Base-by-base conservation (phyloP, 352 stramenopile genomes). In the Blastocystis sp. region DNA sequence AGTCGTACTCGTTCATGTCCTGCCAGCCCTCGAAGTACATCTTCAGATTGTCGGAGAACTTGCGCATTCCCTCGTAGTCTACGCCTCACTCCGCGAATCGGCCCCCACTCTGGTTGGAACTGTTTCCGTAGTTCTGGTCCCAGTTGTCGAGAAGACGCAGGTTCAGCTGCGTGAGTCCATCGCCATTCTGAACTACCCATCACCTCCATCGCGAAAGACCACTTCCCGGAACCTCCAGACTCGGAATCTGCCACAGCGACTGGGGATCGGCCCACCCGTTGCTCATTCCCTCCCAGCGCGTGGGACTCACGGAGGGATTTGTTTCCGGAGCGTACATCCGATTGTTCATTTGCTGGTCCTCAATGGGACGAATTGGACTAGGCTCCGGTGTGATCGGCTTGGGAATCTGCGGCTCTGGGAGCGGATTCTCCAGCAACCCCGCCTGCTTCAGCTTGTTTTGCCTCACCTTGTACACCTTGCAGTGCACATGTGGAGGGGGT, bases 381-480 rank as follows among this genome's bases (percentile, higher is more conserved):
- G 53, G 38, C 17, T 64, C 71, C 11, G 17, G 43, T 28, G 53
- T 56, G 5, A 62, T 81, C 2, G 71, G 23, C n/a, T n/a, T 45
- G 11, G 52, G 14, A 43, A 19, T 62, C 7, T 81, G 48, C 9
- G 28, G 7, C 19, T 62, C 28, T 34, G 28, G 52, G 11, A 28
- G 43, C 14, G 48, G 52, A 14, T 52, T 3, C 2, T 81, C 71
- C 10, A 45, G 19, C 17, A 67, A 17, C 5, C 19, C 45, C n/a
- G 43, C 5, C 43, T 81, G 11, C n/a, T 65, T 76, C 45, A 62
- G 28, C n/a, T 87, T 87, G 48, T 78, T 87, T n/a, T 87, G 62
- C 34, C 77, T 43, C 9, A 87, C 77, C 45, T 87, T 87, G 48
- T 87, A 87, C 19, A 87, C 77, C 52, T 87, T 87, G 56, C 77